Percentiles rank a stretch among this genome's conserved stretches.
Evolutionary conservation across 495 filamentous ascomycete species (phyloP).

Genomic region (Hypomontagnella monticulosa): DNA sequence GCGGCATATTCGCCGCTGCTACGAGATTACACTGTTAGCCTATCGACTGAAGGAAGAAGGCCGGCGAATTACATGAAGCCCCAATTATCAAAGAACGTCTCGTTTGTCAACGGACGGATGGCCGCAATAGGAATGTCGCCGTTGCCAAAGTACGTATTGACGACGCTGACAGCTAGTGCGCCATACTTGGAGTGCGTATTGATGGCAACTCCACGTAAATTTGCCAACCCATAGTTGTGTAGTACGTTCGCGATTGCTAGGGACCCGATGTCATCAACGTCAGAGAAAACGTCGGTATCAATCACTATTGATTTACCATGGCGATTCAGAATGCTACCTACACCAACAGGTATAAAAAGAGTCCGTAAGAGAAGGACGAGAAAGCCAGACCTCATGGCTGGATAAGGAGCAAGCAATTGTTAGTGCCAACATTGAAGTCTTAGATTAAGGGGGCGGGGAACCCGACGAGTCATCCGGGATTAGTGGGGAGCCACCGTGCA

Average conservation of each 20-base stretch:
- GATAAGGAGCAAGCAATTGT: no score
- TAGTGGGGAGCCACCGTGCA: no score
- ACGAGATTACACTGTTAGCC: not conserved
- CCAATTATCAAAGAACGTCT: constrained; percentile 54
- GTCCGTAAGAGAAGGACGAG: constrained; percentile 1
- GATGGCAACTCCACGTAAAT: constrained; percentile 56
- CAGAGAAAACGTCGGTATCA: constrained; percentile 56
- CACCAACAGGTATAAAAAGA: not conserved
- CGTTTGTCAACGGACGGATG: constrained; percentile 50
- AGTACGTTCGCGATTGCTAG: constrained; percentile 46
- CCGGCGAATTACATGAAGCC: constrained; percentile 46
- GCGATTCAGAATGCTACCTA: not conserved
- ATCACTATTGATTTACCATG: constrained; percentile 43
- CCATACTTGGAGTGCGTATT: constrained; percentile 56
- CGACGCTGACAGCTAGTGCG: constrained; percentile 52
- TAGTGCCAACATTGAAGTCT: no score
- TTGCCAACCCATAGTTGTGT: constrained; percentile 41
- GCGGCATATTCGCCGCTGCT: constrained; percentile 42
- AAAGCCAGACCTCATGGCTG: no score
- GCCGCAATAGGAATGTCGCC: constrained; percentile 49
- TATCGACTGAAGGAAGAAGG: not conserved
- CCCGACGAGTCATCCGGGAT: no score
- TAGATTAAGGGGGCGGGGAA: no score
- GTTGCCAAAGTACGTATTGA: constrained; percentile 56
- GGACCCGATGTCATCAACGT: constrained; percentile 55